phyloP scores from a whole-genome alignment of 2,329 filamentous ascomycete genomes.

The Pezicula neosporulosa region DNA sequence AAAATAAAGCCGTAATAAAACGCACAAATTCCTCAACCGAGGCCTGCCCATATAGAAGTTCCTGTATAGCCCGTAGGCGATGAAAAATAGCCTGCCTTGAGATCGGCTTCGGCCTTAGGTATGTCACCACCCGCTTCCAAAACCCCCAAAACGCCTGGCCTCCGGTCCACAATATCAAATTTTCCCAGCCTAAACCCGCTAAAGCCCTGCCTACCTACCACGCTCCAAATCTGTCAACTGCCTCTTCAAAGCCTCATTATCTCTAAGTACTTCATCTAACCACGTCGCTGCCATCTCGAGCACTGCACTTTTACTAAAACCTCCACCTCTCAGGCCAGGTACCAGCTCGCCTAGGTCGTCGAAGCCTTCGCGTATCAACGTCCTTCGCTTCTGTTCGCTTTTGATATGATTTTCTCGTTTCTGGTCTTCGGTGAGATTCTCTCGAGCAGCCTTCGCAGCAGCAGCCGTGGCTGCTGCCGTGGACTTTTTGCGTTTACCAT shows the following conservation, averaged over 20 bases:
- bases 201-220: not conserved
- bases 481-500: slow-evolving; percentile 48
- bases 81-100: too few species aligned
- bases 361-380: slow-evolving; percentile 76
- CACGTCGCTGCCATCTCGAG: slow-evolving; percentile 74
- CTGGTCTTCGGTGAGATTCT: slow-evolving; percentile 72
- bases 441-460: slow-evolving; percentile 45
- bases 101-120: too few species aligned
- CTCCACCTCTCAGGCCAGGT: slow-evolving; percentile 68
- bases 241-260: slow-evolving; percentile 59
- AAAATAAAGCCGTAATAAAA: too few species aligned
- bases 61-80: too few species aligned
- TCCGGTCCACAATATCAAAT: too few species aligned
- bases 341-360: slow-evolving; percentile 76
- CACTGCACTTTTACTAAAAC: slow-evolving; percentile 80
- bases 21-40: too few species aligned
- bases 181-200: too few species aligned
- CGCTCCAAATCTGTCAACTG: slow-evolving; percentile 34
- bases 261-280: slow-evolving; percentile 68
- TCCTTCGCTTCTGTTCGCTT: slow-evolving; percentile 82
- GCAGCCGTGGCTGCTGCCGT: slow-evolving; percentile 19
- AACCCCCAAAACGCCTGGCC: too few species aligned
- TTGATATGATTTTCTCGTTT: slow-evolving; percentile 84
- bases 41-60: too few species aligned
- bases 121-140: too few species aligned